phyloP scores from a whole-genome alignment of 169 alveolate species.

The Plasmodium knowlesi region DNA sequence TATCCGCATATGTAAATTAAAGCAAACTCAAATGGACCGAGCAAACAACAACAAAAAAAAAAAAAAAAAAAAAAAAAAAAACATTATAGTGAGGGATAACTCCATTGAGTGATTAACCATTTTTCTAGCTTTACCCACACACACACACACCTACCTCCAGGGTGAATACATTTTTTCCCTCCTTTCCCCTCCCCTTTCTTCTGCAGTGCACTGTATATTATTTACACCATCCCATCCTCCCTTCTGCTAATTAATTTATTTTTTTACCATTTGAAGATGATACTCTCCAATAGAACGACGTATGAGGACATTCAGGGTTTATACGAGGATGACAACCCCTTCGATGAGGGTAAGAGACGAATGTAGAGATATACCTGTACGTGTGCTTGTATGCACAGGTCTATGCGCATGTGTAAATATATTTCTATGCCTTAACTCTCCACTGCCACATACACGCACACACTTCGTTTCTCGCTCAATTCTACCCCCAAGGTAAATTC shows the following conservation, averaged over 20 bases:
- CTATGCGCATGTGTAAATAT: neutral
- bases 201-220: constrained; percentile 35
- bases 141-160: neutral
- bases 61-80: too few species aligned
- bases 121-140: neutral
- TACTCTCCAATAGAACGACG: constrained; percentile 54
- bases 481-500: constrained; percentile 29
- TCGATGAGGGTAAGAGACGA: constrained; percentile 60
- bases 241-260: constrained; percentile 59
- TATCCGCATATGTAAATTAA: constrained; percentile 55
- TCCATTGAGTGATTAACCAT: neutral
- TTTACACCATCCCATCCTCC: constrained; percentile 43
- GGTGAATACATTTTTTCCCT: neutral
- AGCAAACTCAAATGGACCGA: neutral
- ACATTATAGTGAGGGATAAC: neutral
- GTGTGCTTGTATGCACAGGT: constrained; percentile 5
- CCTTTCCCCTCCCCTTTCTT: neutral
- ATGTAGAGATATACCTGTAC: neutral
- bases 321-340: constrained; percentile 41
- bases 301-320: constrained; percentile 70
- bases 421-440: neutral
- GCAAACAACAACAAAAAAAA: neutral
- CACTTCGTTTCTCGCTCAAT: neutral
- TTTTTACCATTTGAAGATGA: constrained; percentile 53
- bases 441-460: neutral